Base-by-base conservation (phyloP, 2,329 filamentous ascomycete genomes). In the Botryotinia convoluta region DNA sequence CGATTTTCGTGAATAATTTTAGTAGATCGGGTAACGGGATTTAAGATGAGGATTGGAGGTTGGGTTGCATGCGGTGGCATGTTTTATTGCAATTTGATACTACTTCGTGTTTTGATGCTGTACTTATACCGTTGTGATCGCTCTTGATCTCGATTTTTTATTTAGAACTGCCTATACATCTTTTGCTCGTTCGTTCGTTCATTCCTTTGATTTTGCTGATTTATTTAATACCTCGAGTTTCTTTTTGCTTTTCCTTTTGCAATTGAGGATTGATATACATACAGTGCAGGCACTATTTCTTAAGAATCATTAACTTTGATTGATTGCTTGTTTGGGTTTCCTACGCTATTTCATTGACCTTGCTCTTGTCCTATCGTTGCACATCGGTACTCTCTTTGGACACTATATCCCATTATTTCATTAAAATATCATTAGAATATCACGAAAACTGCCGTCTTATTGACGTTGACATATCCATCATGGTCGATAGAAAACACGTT, bases 211-310 rank as follows among this genome's bases (percentile, higher is more conserved):
- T 35, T 39, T 39, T 29, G 35, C 35, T 12, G 14, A n/a, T 68
- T n/a, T 14, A 29, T 68, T 68, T 54, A 42, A 68, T 68, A n/a
- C 3, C n/a, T 54, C 10, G 45, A 51, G 6, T 51, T 42, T 54
- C 29, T 9, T n/a, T 48, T 35, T 67, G 22, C n/a, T 20, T 67
- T 35, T 54, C 18, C 20, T 20, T 54, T 39, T 37, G 16, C 29
- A 10, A 51, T 67, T 32, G 14, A 57, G 51, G 26, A 51, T n/a
- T 54, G 48, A 54, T n/a, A 37, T 37, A 37, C 26, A 54, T 22
- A 68, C 26, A 68, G 64, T 68, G 64, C 64, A n/a, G 64, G 64
- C 64, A 68, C 64, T 68, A 68, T 68, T 68, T 54, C 3, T 54
- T 20, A 1, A 2, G 44, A 29, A 57, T 57, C n/a, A 8, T 57